Percentiles rank a stretch among this genome's conserved stretches.
Conservation (phyloP, 1,284 basidiomycete genomes). For the Fistulina hepatica region DNA sequence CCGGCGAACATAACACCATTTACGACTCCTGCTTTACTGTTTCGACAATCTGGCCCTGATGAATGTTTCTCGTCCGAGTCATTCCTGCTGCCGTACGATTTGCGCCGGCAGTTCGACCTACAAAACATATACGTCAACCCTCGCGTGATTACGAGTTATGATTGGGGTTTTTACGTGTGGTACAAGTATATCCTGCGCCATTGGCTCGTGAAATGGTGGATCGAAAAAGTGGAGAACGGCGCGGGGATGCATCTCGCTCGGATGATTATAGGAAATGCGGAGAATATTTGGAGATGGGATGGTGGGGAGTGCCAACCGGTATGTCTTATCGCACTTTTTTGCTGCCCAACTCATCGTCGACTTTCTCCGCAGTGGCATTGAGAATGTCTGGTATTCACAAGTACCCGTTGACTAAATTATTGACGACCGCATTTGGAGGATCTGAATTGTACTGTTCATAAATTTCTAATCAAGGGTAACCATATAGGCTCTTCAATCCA, state of each 20-base stretch:
- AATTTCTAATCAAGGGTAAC: no score
- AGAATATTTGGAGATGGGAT: conserved; percentile 26
- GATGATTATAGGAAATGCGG: conserved; percentile 28
- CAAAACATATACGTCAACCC: conserved; percentile 37
- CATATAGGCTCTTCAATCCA: no score
- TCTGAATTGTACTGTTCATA: no score
- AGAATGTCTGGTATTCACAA: no score
- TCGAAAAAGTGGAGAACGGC: conserved; percentile 27
- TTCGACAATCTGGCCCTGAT: conserved; percentile 30
- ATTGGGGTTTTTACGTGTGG: conserved; percentile 32
- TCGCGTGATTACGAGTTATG: conserved; percentile 29
- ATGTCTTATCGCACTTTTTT: conserved; percentile 4
- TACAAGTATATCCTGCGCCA: conserved; percentile 35
- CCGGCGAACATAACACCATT: conserved; percentile 22
- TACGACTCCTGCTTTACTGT: conserved; percentile 28
- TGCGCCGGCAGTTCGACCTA: conserved; percentile 35
- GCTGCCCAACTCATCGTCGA: not conserved
- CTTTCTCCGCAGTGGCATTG: conserved; percentile 1
- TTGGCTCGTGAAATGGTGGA: conserved; percentile 35
- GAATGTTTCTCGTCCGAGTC: conserved; percentile 46
- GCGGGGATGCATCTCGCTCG: conserved; percentile 28
- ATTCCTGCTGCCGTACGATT: conserved; percentile 43
- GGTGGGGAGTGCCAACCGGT: conserved; percentile 29
- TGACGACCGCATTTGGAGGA: no score
- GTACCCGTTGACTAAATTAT: conserved; percentile 11